Conservation (phyloP, 176 grass and related monocot species). For the Musa itinerans region DNA sequence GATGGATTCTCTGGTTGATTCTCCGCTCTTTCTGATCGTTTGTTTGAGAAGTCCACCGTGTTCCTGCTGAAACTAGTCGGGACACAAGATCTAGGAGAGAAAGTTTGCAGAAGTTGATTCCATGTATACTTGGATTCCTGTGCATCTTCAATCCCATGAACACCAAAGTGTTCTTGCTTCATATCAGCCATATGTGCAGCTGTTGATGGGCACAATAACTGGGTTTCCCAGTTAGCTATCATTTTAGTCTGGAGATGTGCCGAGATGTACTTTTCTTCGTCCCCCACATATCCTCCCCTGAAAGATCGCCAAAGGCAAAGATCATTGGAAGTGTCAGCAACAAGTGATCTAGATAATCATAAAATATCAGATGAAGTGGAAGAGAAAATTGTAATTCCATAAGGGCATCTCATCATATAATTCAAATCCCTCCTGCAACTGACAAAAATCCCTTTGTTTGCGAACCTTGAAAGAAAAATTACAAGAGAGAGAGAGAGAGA, state of each 20-base stretch:
- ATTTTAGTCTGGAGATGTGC: slow-evolving; percentile 27
- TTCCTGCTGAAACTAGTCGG: slow-evolving; percentile 45
- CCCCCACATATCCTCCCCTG: background rate
- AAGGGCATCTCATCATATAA: background rate
- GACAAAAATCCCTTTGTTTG: too few relatives aligned
- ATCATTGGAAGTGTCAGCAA: too few relatives aligned
- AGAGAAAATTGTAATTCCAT: too few relatives aligned
- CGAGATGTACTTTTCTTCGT: background rate
- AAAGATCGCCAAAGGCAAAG: too few relatives aligned
- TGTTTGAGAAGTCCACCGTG: slow-evolving; percentile 67
- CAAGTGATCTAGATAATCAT: background rate
- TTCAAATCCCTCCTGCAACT: background rate
- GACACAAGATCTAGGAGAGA: slow-evolving; percentile 50
- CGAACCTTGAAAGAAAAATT: background rate
- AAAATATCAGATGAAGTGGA: background rate
- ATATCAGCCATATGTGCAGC: slow-evolving; percentile 25
- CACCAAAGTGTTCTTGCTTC: slow-evolving; percentile 8
- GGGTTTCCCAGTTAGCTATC: slow-evolving; percentile 28
- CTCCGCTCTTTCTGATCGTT: slow-evolving; percentile 16
- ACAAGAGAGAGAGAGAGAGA: slow-evolving; percentile 10
- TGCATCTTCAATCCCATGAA: slow-evolving; percentile 32
- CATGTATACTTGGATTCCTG: slow-evolving; percentile 43
- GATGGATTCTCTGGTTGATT: slow-evolving; percentile 58
- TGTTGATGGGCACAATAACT: slow-evolving; percentile 24
- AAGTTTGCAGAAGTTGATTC: slow-evolving; percentile 51